Base-by-base conservation (phyloP, 768 basidiomycete genomes). In the Russula foetens region DNA sequence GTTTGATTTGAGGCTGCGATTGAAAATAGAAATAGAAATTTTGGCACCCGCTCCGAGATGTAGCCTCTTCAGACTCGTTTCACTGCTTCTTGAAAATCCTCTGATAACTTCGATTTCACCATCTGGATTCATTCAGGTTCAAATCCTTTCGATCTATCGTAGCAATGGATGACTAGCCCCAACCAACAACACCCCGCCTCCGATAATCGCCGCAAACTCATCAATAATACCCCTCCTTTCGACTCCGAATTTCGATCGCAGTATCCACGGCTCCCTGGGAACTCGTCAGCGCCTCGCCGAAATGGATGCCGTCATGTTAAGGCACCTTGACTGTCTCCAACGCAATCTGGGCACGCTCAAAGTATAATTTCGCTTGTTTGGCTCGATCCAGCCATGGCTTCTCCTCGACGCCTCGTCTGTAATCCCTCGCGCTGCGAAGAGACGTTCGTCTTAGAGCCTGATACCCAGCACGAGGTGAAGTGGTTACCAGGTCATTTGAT, bases 251-350 rank as follows among this genome's bases (percentile, higher is more conserved):
- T n/a, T 61, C 48, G 26, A 56, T 23, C 44, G 41, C 43, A 2
- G 14, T 33, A 7, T 28, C 45, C 19, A 46, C 55, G 7, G 49
- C 49, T 7, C 14, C 12, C 60, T 61, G 21, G 38, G 3, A 46
- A 0, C n/a, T n/a, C 2, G 24, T 61, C 35, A 45, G 41, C 9
- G 44, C n/a, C 29, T 45, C 23, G 1, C 24, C 9, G 1, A 49
- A 29, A 11, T 21, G 14, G 39, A 29, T 3, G 4, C 43, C 9
- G 38, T 51, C 7, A 9, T 23, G 33, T 14, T 14, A 46, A n/a
- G 21, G 7, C 46, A 56, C 60, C 60, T 61, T 51, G 21, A 61
- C 48, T 0, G 49, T 46, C 12, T 56, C 26, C 35, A 56, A 17
- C 3, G 60, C 53, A 15, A n/a, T 14, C 21, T 56, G 49, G 19